Evolutionary conservation across 2,329 filamentous ascomycete species (phyloP).

Genomic region (Helotiales sp.): DNA sequence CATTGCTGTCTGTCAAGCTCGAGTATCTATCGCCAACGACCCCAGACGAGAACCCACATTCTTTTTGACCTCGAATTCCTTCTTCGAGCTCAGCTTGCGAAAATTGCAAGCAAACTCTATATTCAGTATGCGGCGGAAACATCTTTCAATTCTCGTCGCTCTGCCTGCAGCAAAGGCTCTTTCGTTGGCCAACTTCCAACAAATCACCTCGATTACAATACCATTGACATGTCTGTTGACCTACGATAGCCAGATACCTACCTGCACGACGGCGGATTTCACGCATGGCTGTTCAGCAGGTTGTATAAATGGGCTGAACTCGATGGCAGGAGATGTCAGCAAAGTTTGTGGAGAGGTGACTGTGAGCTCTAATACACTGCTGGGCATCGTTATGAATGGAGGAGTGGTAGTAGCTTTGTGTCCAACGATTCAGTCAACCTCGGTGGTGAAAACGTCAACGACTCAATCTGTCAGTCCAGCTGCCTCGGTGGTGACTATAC

Average conservation of each 20-base stretch:
- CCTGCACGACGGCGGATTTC: constrained; percentile 31
- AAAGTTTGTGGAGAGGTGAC: constrained; percentile 21
- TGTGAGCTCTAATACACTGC: constrained; percentile 27
- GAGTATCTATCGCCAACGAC: constrained; percentile 17
- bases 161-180: constrained; percentile 28
- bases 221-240: constrained; percentile 27
- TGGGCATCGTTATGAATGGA: constrained; percentile 34
- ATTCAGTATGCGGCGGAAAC: constrained; percentile 26
- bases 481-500: constrained; percentile 9
- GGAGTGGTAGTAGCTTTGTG: constrained; percentile 33
- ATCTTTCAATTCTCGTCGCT: constrained; percentile 14
- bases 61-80: constrained; percentile 6
- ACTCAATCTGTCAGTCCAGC: constrained; percentile 1
- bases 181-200: constrained; percentile 35
- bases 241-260: constrained; percentile 30
- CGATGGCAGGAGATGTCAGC: constrained; percentile 21
- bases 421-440: constrained; percentile 18
- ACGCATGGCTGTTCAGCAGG: constrained; percentile 28
- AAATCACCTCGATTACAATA: constrained; percentile 25
- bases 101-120: constrained; percentile 5
- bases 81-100: constrained; percentile 16
- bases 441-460: constrained; percentile 9
- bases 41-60: constrained; percentile 6
- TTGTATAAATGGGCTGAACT: constrained; percentile 26
- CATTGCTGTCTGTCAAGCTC: constrained; percentile 3